Evolutionary conservation across 1,284 basidiomycete species (phyloP), one percentile per base, ranked within the genome.

Genomic region (Tylopilus orsonianus): DNA sequence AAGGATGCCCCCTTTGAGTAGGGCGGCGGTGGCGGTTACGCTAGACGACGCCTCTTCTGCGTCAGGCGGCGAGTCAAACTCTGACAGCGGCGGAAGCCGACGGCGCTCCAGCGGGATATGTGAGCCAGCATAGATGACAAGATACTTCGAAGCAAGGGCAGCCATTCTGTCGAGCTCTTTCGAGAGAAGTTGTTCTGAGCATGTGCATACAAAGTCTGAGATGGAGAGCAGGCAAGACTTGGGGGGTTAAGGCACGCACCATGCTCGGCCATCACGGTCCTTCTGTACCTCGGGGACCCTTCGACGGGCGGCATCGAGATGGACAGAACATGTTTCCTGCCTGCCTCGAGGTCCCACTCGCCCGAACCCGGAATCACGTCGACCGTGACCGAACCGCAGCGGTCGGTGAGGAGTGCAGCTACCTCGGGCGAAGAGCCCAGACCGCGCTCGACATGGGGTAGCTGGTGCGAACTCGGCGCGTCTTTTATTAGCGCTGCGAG

Each of bases 121-220:
- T 23, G 80, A 78, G 35, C 83, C 85, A 22, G 81, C 71, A 59
- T 84, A 83, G 48, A 90, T 69, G 54, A 87, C 73, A 49, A 90
- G 72, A 58, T 86, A 75, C 41, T 77, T 77, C 4, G 79, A 74
- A 65, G 80, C 78, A 4, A 69, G 55, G 14, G 70, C 62, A n/a
- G 75, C 67, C 29, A 87, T 65, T 33, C 61, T 58, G 6, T 71
- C 70, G 24, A 89, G 75, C 41, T 79, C 74, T 20, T 60, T 59
- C 4, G 75, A 70, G 36, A 83, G 69, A 38, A 71, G 61, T 22
- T 58, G 62, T 55, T 75, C 77, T 71, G 62, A 41, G 54, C 46
- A 47, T 50, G 23, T 36, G 3, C 19, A 32, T 14, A 32, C 3
- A 29, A 49, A 9, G 27, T 14, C 40, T 47, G 14, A 52, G 41